Conservation (phyloP, 352 stramenopile species). For the Lagenidium sp. region DNA sequence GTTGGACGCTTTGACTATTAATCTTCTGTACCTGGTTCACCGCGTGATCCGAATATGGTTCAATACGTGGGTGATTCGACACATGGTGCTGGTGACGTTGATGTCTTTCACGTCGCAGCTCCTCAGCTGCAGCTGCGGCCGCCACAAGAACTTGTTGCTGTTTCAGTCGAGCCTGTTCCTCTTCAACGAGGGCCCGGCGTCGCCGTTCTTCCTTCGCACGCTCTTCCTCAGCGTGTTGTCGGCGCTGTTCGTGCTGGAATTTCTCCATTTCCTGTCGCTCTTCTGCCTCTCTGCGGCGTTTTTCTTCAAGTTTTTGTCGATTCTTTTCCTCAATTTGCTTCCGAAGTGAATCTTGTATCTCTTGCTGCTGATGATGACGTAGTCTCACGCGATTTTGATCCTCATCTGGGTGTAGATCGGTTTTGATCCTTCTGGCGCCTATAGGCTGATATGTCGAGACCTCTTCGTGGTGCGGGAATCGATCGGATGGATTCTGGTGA, state of each 20-base stretch:
- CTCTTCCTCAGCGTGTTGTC: constrained; percentile 30
- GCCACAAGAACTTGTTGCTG: constrained; percentile 19
- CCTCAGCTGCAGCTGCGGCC: constrained; percentile 18
- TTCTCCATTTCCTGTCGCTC: constrained; percentile 40
- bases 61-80: no score
- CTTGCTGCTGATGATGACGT: constrained; percentile 19
- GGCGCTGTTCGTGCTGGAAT: constrained; percentile 40
- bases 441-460: no score
- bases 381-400: no score
- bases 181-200: constrained; percentile 23
- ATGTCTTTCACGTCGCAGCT: constrained; percentile 22
- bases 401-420: no score
- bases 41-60: no score
- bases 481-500: no score
- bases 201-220: constrained; percentile 35
- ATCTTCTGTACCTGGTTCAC: no score
- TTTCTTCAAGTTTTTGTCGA: constrained; percentile 46
- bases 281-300: constrained; percentile 43
- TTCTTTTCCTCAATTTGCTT: constrained; percentile 58
- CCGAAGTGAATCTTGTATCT: constrained; percentile 42
- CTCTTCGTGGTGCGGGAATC: no score
- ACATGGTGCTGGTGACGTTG: constrained; percentile 19
- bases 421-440: no score
- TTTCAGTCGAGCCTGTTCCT: constrained; percentile 28
- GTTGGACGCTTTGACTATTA: no score